Conservation (phyloP, 805 yeast genomes). For the Wickerhamomyces bovis region DNA sequence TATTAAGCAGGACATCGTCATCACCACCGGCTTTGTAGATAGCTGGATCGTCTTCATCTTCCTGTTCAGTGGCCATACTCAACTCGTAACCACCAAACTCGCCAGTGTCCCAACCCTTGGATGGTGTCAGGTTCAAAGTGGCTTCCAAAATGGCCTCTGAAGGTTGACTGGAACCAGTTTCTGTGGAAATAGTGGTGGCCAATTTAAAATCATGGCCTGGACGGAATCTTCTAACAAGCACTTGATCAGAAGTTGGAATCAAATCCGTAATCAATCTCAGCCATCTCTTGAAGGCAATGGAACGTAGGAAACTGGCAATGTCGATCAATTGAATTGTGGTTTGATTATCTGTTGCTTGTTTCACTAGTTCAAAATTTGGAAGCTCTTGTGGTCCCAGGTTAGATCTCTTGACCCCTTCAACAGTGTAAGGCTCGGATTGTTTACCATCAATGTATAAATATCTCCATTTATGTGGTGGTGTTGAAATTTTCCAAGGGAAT, state of each 20-base stretch:
- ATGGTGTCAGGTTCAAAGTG: constrained; percentile 76
- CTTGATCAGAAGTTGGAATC: constrained; percentile 56
- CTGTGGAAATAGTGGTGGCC: constrained; percentile 58
- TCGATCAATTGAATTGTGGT: constrained; percentile 41
- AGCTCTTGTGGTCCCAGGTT: constrained; percentile 40
- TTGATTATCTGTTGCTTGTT: constrained; percentile 15
- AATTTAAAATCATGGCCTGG: constrained; percentile 93
- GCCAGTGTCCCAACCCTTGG: constrained; percentile 80
- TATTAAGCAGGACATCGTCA: constrained; percentile 70
- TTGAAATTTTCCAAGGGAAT: constrained; percentile 84
- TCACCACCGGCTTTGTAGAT: constrained; percentile 60
- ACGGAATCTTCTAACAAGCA: constrained; percentile 78
- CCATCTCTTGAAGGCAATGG: constrained; percentile 65
- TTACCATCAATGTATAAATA: constrained; percentile 76
- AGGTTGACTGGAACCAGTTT: constrained; percentile 14
- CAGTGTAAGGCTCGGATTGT: constrained; percentile 26
- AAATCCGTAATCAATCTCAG: constrained; percentile 55
- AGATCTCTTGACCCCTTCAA: constrained; percentile 26
- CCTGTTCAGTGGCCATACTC: constrained; percentile 60
- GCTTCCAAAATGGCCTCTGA: constrained; percentile 59
- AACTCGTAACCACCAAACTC: constrained; percentile 93
- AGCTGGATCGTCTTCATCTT: constrained; percentile 72
- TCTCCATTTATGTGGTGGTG: constrained; percentile 91
- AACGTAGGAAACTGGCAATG: constrained; percentile 52
- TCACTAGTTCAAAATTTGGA: constrained; percentile 46